A percentile compares a stretch with the other conserved stretches of the same genome.
Conservation (phyloP, 2,329 filamentous ascomycete genomes). For the Xylariaceae sp. region DNA sequence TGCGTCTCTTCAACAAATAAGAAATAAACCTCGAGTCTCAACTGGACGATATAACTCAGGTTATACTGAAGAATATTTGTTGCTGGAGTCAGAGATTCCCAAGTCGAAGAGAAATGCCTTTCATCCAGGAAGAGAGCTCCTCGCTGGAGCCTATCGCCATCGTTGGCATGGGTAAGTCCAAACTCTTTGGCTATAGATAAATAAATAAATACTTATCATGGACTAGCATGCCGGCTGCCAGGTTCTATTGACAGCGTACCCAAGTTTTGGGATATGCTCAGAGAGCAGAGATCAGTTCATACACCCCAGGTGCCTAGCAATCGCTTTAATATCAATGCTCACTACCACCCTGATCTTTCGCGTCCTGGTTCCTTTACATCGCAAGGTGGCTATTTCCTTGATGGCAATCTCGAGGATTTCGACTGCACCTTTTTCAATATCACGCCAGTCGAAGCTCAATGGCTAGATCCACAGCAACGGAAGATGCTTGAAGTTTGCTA, state of each 20-base stretch:
- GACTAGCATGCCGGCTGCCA: conserved; percentile 20
- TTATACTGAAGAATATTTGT: no score
- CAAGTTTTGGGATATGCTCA: conserved; percentile 20
- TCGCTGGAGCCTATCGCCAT: conserved; percentile 19
- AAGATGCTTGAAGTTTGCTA: conserved; percentile 39
- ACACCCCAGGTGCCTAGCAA: conserved; percentile 14
- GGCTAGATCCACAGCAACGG: conserved; percentile 41
- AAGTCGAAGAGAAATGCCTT: no score
- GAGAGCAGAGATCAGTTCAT: conserved; percentile 15
- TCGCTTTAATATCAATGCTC: conserved; percentile 22
- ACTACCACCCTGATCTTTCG: conserved; percentile 16
- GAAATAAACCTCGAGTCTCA: no score
- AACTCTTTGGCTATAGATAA: no score
- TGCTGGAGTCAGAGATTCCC: no score
- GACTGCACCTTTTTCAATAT: conserved; percentile 39
- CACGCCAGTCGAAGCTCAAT: conserved; percentile 34
- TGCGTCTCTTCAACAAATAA: no score
- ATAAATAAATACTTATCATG: conserved; percentile 4
- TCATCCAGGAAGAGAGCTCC: no score
- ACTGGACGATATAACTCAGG: no score
- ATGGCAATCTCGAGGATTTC: conserved; percentile 19
- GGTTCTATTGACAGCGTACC: conserved; percentile 17
- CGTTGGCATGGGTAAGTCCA: conserved; percentile 20
- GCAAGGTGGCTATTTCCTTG: conserved; percentile 24
- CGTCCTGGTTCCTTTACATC: conserved; percentile 21